Evolutionary conservation across 1,284 basidiomycete species (phyloP).

Genomic region (Ceratobasidium papillatum): DNA sequence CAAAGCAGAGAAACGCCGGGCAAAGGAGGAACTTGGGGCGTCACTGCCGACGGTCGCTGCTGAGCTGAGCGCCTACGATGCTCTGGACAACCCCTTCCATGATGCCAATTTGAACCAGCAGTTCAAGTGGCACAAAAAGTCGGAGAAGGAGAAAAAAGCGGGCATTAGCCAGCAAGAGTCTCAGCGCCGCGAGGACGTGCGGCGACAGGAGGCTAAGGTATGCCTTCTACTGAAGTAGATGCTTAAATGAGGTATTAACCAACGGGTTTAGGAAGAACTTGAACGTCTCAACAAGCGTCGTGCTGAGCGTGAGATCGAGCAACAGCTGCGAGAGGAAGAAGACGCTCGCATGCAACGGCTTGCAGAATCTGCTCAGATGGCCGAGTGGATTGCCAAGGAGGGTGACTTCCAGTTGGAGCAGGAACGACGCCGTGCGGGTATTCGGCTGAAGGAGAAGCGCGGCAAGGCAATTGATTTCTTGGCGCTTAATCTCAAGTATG

Average conservation of each 20-base stretch:
- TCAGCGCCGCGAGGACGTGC: constrained; percentile 78
- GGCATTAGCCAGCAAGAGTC: constrained; percentile 85
- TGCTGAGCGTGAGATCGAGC: constrained; percentile 91
- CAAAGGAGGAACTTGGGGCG: constrained; percentile 85
- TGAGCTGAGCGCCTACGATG: constrained; percentile 91
- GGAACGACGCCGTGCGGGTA: constrained; percentile 87
- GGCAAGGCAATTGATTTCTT: constrained; percentile 96
- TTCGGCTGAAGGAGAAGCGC: constrained; percentile 93
- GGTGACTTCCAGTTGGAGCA: constrained; percentile 98
- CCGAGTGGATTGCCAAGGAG: constrained; percentile 97
- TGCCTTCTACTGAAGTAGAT: background rate
- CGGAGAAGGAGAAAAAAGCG: constrained; percentile 91
- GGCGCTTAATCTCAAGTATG: constrained; percentile 91
- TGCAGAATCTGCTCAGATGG: constrained; percentile 96
- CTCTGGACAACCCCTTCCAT: constrained; percentile 96
- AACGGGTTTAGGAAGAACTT: constrained; percentile 74
- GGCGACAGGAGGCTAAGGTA: constrained; percentile 85
- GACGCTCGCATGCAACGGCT: constrained; percentile 86
- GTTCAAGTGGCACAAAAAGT: constrained; percentile 99
- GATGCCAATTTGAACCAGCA: constrained; percentile 94
- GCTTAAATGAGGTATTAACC: background rate
- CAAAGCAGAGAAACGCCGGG: constrained; percentile 82
- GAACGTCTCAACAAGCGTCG: constrained; percentile 89
- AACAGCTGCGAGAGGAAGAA: constrained; percentile 89
- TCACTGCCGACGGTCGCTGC: constrained; percentile 71